Base-by-base conservation (phyloP, 192 early-diverging fungal genomes). In the Coemansia sp. region DNA sequence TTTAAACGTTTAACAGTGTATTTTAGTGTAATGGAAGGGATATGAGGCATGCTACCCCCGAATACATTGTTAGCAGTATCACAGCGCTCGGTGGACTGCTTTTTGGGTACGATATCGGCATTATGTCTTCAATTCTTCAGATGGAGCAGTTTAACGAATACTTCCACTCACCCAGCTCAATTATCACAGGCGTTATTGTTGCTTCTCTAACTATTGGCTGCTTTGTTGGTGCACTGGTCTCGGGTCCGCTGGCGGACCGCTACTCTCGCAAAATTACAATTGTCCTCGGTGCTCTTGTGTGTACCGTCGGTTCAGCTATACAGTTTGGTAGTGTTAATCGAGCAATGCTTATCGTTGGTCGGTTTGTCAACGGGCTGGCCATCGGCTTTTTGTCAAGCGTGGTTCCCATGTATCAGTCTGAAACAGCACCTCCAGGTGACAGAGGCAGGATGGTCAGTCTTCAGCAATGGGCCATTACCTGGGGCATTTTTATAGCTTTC, bases 381-480 rank as follows among this genome's bases (percentile, higher is more conserved):
- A 86, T 97, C 42, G 94, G 94, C 73, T 66, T 84, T 17, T 78
- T 87, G 19, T 85, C 86, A 22, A 86, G 87, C 82, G 79, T 83
- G 22, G 88, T 92, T 6, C 84, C 87, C 21, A 59, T 90, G 19
- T 89, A 84, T 59, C 86, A 89, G 66, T 87, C 91, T 18, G 93
- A 95, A 54, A 86, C 93, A 19, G 85, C 92, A 19, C 91, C 91
- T 18, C 76, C 89, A 47, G 71, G 83, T 22, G 90, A 93, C 69
- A 90, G 93, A 68, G 93, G 93, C 33, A 87, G 90, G 30, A 83
- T 95, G 21, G 87, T 92, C 21, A 85, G 89, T 22, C 77, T 95
- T 46, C 89, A 95, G 62, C 95, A 97, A 70, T 89, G 91, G 82
- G 88, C 91, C 61, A 96, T 97, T 71, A 97, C 95, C 41, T 90